phyloP scores from a whole-genome alignment of 371 early-diverging fungal genomes.

The Mortierella sp. region DNA sequence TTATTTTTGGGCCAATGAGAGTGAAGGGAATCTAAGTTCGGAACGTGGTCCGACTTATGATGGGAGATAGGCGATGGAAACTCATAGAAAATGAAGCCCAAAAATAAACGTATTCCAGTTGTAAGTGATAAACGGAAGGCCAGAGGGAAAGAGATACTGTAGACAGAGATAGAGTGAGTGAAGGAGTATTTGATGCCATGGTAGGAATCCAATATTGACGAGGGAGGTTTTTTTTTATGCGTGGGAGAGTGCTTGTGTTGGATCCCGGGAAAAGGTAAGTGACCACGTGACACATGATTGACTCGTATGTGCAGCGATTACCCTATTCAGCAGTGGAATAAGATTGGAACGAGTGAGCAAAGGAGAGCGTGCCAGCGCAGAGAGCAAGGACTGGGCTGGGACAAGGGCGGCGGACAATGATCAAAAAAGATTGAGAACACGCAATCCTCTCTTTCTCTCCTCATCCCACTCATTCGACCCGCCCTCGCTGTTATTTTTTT shows the following conservation, averaged over 20 bases:
- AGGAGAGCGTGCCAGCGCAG: conserved; percentile 20
- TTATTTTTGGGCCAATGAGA: conserved; percentile 14
- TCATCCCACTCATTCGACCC: not conserved
- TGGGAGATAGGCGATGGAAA: conserved; percentile 1
- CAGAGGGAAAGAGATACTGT: not conserved
- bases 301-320: not conserved
- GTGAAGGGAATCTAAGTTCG: conserved; percentile 1
- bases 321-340: not conserved
- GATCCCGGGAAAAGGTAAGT: too few relatives aligned
- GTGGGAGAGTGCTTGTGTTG: not conserved
- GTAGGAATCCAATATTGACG: too few relatives aligned
- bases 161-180: not conserved
- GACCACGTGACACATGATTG: not conserved
- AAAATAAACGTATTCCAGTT: too few relatives aligned
- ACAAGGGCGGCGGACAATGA: conserved; percentile 3
- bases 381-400: too few relatives aligned
- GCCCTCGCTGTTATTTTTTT: not conserved
- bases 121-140: too few relatives aligned
- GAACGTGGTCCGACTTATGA: conserved; percentile 16
- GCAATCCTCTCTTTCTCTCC: not conserved
- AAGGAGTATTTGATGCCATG: not conserved
- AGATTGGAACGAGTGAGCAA: not conserved
- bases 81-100: conserved; percentile 1
- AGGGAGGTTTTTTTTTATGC: not conserved
- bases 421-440: not conserved